Percentiles rank a stretch among this genome's conserved stretches.
Evolutionary conservation across 2,329 filamentous ascomycete species (phyloP).

Genomic region (Ascochyta lentis): DNA sequence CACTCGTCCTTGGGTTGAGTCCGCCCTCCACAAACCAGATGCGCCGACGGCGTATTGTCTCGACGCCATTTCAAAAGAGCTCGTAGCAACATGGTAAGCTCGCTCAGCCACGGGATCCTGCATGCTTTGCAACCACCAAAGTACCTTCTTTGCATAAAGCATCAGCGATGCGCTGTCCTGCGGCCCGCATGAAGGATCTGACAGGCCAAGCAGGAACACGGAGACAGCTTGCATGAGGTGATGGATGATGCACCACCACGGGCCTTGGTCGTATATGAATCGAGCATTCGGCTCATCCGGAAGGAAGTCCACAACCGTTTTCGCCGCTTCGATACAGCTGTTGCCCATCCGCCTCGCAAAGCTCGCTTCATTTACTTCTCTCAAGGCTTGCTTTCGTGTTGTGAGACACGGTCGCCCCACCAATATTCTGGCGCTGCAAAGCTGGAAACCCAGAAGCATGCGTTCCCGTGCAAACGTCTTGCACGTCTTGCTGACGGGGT

Average conservation of each 20-base stretch:
- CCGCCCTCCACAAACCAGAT: conserved; percentile 19
- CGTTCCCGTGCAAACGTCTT: conserved; percentile 33
- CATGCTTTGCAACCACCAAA: conserved; percentile 47
- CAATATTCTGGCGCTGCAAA: conserved; percentile 50
- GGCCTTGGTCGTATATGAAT: conserved; percentile 42
- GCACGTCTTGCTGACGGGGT: not conserved
- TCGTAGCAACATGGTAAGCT: conserved; percentile 30
- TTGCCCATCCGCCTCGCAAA: conserved; percentile 43
- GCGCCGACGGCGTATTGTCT: conserved; percentile 23
- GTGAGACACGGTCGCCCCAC: conserved; percentile 49
- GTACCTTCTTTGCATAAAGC: conserved; percentile 36
- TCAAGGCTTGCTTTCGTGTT: conserved; percentile 28
- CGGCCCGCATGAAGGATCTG: conserved; percentile 32
- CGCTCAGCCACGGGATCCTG: conserved; percentile 36
- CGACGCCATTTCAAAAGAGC: conserved; percentile 24
- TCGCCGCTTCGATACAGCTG: conserved; percentile 49
- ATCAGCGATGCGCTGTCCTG: conserved; percentile 29
- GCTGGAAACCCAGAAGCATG: conserved; percentile 42
- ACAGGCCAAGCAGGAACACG: conserved; percentile 49
- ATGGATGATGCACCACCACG: conserved; percentile 53
- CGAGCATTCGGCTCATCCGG: conserved; percentile 41
- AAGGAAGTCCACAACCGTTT: conserved; percentile 42
- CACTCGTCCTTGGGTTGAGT: not conserved
- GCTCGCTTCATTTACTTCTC: conserved; percentile 25
- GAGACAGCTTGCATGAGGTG: conserved; percentile 51